These are phyloP conservation scores for Leccinellum rugosiceps DNA, from an alignment of 768 basidiomycete species.

Conservation along the genomic window DNA sequence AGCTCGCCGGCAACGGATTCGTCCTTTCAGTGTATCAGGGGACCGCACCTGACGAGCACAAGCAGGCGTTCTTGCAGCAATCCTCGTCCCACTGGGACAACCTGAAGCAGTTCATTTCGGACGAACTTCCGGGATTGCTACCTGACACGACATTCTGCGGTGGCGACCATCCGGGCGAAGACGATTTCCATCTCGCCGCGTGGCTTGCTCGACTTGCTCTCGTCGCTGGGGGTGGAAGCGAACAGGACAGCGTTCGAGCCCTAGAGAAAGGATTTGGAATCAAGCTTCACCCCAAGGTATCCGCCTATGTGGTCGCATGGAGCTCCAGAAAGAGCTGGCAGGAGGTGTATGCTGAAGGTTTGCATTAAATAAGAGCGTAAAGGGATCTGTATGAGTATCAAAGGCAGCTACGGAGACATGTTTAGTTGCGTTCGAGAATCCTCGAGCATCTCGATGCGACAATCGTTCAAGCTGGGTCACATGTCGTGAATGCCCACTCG, in stretches of 20 bases:
- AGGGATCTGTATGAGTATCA: neutral
- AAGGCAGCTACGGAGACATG: constrained; percentile 6
- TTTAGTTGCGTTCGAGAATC: constrained; percentile 49
- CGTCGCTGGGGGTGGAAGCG: constrained; percentile 35
- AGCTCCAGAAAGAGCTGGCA: constrained; percentile 43
- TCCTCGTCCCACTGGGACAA: constrained; percentile 39
- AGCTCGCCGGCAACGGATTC: constrained; percentile 38
- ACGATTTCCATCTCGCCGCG: constrained; percentile 52
- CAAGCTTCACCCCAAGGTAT: constrained; percentile 37
- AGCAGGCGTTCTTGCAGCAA: constrained; percentile 37
- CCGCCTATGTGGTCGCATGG: constrained; percentile 45
- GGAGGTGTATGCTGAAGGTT: constrained; percentile 40
- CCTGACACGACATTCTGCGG: constrained; percentile 46
- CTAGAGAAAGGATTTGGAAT: constrained; percentile 40
- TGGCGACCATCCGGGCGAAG: constrained; percentile 46
- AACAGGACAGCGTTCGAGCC: constrained; percentile 35
- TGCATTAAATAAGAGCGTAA: constrained; percentile 34
- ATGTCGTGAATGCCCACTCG: neutral
- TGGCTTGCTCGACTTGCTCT: constrained; percentile 50
- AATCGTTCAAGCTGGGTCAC: constrained; percentile 53
- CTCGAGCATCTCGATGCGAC: constrained; percentile 60
- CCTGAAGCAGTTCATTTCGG: constrained; percentile 36
- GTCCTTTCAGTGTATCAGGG: constrained; percentile 42
- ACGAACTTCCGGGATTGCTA: constrained; percentile 40
- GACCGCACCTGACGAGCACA: constrained; percentile 33